phyloP scores from a whole-genome alignment of 768 basidiomycete species.

The Tubosaeta brunneosetosa region DNA sequence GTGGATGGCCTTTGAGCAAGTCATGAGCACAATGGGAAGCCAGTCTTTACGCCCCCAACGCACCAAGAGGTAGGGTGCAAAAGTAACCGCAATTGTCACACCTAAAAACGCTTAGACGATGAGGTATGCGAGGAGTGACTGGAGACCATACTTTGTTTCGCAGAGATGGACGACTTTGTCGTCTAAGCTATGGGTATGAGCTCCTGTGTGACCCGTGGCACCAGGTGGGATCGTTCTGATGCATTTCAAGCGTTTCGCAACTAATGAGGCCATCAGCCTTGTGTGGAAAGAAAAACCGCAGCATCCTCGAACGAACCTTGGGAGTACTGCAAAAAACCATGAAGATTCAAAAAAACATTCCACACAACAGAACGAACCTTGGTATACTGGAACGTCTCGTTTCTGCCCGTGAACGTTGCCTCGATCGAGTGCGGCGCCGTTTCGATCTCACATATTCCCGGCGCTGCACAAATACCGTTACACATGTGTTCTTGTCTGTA shows the following conservation, averaged over 20 bases:
- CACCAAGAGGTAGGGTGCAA: constrained; percentile 54
- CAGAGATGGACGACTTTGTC: constrained; percentile 50
- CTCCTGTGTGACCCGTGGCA: constrained; percentile 21
- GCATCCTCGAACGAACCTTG: constrained; percentile 37
- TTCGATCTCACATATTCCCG: constrained; percentile 48
- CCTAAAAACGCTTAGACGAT: neutral
- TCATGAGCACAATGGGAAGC: constrained; percentile 1
- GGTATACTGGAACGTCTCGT: constrained; percentile 61
- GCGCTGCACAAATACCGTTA: constrained; percentile 45
- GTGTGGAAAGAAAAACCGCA: neutral
- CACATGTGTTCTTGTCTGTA: constrained; percentile 30
- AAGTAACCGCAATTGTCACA: constrained; percentile 44
- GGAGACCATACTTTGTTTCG: constrained; percentile 36
- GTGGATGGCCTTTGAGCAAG: constrained; percentile 43
- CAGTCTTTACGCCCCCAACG: too few species aligned
- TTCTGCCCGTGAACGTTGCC: constrained; percentile 55
- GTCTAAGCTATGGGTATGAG: constrained; percentile 46
- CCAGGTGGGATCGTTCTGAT: constrained; percentile 41
- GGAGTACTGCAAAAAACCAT: constrained; percentile 38
- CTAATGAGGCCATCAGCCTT: too few species aligned
- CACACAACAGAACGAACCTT: constrained; percentile 40
- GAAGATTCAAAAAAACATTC: neutral
- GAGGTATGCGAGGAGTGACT: neutral
- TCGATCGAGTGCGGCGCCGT: constrained; percentile 38
- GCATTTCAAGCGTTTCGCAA: constrained; percentile 47